Percentiles rank a stretch among this genome's conserved stretches.
These are phyloP conservation scores for Capsella rubella DNA, from an alignment of 441 rosid species.

Conservation along the genomic window DNA sequence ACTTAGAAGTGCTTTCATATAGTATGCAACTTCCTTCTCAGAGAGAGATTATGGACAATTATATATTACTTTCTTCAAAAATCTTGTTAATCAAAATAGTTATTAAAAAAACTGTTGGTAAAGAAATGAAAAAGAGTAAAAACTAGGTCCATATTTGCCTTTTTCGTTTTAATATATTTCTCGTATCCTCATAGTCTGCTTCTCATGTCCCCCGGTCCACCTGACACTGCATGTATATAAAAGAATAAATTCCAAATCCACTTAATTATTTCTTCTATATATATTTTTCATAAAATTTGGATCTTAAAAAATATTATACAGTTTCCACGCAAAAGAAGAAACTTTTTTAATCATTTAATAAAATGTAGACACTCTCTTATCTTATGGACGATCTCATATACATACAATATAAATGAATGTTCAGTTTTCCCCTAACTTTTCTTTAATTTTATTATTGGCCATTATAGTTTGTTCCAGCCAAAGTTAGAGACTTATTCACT, in stretches of 20 bases:
- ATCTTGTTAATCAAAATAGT: not conserved
- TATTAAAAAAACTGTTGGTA: not conserved
- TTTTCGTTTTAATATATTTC: conserved; percentile 16
- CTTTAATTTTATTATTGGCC: conserved; percentile 28
- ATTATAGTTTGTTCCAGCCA: conserved; percentile 33
- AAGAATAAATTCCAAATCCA: conserved; percentile 37
- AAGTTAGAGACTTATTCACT: conserved; percentile 39
- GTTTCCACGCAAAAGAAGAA: conserved; percentile 25
- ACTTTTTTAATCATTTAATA: not conserved
- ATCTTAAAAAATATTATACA: not conserved
- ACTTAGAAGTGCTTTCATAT: too few relatives aligned
- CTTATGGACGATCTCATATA: conserved; percentile 1
- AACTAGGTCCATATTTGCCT: not conserved
- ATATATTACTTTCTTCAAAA: not conserved
- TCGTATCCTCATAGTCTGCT: conserved; percentile 34
- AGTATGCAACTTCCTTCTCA: too few relatives aligned
- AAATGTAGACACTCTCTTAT: not conserved
- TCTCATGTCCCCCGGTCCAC: conserved; percentile 47
- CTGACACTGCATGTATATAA: conserved; percentile 37
- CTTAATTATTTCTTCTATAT: conserved; percentile 5
- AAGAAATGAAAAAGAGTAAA: not conserved
- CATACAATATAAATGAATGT: conserved; percentile 28
- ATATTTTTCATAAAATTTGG: not conserved
- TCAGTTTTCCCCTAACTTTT: conserved; percentile 28
- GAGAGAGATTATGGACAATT: not conserved